phyloP scores from a whole-genome alignment of 306 rosid species.

The Trifolium subterraneum region DNA sequence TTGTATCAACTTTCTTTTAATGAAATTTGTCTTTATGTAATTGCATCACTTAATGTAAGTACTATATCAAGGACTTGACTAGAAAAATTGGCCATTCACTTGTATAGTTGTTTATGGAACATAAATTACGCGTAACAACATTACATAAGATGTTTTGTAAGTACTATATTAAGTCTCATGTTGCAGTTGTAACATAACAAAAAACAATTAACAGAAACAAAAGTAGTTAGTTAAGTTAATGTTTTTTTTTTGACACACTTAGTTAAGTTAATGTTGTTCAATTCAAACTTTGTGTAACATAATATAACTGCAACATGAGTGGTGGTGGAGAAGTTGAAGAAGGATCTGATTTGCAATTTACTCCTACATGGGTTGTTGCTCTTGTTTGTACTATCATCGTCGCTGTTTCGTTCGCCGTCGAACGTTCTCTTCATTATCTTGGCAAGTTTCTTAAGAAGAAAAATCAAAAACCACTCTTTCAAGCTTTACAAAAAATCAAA shows the following conservation, averaged over 20 bases:
- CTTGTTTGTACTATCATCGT: slow-evolving; percentile 72
- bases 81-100: not conserved
- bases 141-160: too few relatives aligned
- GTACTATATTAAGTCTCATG: not conserved
- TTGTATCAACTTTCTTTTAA: not conserved
- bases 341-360: slow-evolving; percentile 53
- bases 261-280: not conserved
- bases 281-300: not conserved
- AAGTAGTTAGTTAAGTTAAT: not conserved
- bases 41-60: not conserved
- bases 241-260: too few relatives aligned
- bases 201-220: not conserved
- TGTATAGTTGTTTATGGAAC: too few relatives aligned
- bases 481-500: slow-evolving; percentile 77
- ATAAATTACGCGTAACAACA: too few relatives aligned
- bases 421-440: slow-evolving; percentile 62
- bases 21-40: not conserved
- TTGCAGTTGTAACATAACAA: not conserved
- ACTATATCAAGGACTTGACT: not conserved
- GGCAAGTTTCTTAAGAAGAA: slow-evolving; percentile 63
- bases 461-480: slow-evolving; percentile 74
- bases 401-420: slow-evolving; percentile 62
- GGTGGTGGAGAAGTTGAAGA: slow-evolving; percentile 27
- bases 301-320: not conserved
- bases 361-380: slow-evolving; percentile 91